Evolutionary conservation across 2,329 filamentous ascomycete species (phyloP).

Genomic region (Hymenotorrendiella dingleyae): DNA sequence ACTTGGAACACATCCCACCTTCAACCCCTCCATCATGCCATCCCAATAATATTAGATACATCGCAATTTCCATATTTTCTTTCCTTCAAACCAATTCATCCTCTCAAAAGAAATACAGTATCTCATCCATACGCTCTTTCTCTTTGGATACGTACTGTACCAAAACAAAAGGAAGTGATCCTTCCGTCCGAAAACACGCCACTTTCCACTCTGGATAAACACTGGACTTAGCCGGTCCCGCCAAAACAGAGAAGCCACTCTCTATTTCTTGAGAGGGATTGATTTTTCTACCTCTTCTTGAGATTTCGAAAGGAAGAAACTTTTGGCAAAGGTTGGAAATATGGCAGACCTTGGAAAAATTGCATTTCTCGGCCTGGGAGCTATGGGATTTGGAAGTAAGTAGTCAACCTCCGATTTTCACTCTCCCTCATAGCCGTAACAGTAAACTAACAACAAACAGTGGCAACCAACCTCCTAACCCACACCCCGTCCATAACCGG

Average conservation of each 20-base stretch:
- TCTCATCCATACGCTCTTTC: no score
- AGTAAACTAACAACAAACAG: not conserved
- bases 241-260: no score
- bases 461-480: slow-evolving; percentile 68
- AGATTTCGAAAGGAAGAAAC: not conserved
- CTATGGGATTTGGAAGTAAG: slow-evolving; percentile 8
- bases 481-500: slow-evolving; percentile 62
- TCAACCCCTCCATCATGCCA: no score
- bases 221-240: no score
- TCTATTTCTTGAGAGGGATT: no score
- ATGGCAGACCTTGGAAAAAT: slow-evolving; percentile 2
- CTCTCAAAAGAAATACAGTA: no score
- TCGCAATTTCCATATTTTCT: not conserved
- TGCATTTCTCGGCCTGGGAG: slow-evolving; percentile 6
- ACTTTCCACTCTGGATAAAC: not conserved
- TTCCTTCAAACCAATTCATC: not conserved
- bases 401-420: not conserved
- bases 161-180: not conserved
- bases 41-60: no score
- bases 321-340: not conserved
- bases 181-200: not conserved
- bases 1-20: no score
- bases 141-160: not conserved
- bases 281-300: not conserved
- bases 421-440: not conserved